These are phyloP conservation scores for Ophiostoma tasmaniense DNA, from an alignment of 2,329 filamentous ascomycete genomes.

Conservation along the genomic window DNA sequence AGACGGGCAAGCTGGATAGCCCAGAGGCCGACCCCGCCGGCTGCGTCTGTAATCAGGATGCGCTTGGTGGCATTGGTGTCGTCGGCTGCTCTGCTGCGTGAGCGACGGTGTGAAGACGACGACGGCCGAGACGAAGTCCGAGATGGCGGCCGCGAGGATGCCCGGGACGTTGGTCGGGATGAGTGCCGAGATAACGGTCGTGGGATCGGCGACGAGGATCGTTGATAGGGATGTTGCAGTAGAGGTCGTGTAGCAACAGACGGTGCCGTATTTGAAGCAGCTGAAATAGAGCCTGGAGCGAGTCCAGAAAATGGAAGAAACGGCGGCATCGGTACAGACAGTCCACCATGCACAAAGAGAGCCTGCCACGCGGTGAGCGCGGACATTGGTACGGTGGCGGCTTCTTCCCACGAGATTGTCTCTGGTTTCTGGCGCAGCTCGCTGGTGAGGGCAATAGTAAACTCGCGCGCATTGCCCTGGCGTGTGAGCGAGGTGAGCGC, in stretches of 20 bases:
- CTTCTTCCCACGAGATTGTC: slow-evolving; percentile 22
- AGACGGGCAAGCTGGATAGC: neutral
- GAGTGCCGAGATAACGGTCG: neutral
- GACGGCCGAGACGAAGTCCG: no score
- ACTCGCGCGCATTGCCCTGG: neutral
- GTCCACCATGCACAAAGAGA: neutral
- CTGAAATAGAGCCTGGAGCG: no score
- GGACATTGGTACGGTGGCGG: slow-evolving; percentile 19
- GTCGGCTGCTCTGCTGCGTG: neutral
- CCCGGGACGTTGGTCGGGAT: neutral
- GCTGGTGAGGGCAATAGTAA: neutral
- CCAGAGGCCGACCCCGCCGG: neutral
- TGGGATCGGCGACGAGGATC: neutral
- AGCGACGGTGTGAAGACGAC: neutral
- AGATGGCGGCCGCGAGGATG: neutral
- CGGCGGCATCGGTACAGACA: neutral
- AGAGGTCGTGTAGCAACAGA: neutral
- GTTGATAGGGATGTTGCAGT: neutral
- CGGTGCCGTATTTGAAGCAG: neutral
- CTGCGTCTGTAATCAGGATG: neutral
- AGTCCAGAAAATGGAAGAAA: neutral
- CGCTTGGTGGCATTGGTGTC: neutral
- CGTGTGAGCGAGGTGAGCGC: neutral
- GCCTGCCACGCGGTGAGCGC: neutral
- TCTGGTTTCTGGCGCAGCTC: neutral